A percentile compares a stretch with the other conserved stretches of the same genome.
phyloP scores from a whole-genome alignment of 2,329 filamentous ascomycete genomes.

The Magnaporthiopsis incrustans region DNA sequence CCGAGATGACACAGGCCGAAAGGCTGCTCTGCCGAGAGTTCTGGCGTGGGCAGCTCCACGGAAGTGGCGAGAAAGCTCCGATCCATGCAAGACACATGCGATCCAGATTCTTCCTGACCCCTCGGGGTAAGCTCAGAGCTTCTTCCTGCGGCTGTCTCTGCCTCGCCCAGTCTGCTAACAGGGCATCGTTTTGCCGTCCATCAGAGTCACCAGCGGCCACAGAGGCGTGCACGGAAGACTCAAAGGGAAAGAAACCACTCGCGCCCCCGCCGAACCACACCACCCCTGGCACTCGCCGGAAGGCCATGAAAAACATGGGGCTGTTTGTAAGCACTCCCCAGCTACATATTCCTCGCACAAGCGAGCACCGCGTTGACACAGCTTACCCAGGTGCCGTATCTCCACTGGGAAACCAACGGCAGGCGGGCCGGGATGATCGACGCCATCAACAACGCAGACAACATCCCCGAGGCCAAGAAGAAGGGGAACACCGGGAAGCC shows the following conservation, averaged over 20 bases:
- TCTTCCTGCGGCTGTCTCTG: constrained; percentile 18
- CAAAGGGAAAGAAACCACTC: not conserved
- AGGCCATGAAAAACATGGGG: constrained; percentile 17
- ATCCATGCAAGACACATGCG: constrained; percentile 29
- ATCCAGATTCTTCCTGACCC: constrained; percentile 11
- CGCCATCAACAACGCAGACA: constrained; percentile 18
- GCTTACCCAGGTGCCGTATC: constrained; percentile 29
- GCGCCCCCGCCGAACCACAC: not conserved
- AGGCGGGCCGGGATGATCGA: constrained; percentile 20
- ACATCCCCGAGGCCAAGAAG: not conserved
- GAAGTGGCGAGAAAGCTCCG: constrained; percentile 10
- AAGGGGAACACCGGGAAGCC: not conserved
- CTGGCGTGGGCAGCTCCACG: constrained; percentile 29
- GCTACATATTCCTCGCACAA: not conserved
- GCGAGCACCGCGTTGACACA: not conserved
- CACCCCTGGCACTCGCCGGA: not conserved
- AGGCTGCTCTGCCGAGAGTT: constrained; percentile 22
- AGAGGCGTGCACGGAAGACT: constrained; percentile 1
- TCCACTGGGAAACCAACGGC: constrained; percentile 33
- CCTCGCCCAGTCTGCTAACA: constrained; percentile 17
- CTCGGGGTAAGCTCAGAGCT: constrained; percentile 9
- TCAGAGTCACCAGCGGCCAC: not conserved
- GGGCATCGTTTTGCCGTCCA: not conserved
- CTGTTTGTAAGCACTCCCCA: constrained; percentile 19
- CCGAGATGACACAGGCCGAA: constrained; percentile 12